Evolutionary conservation across 2,329 filamentous ascomycete species (phyloP).

Genomic region (Didymellaceae sp.): DNA sequence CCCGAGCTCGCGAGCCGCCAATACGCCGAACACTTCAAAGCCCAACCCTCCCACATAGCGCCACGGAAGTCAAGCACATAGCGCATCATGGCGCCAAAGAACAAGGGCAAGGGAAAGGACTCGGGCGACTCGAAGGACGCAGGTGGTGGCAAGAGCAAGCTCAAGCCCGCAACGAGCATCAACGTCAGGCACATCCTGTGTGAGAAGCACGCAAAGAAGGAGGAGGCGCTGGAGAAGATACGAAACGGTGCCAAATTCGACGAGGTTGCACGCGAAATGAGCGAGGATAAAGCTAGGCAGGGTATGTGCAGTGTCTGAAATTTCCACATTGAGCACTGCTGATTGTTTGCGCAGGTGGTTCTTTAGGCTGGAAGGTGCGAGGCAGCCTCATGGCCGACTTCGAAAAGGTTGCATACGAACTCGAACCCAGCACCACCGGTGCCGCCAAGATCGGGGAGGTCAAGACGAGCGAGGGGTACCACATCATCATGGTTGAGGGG

Average conservation of each 20-base stretch:
- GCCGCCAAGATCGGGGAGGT: constrained; percentile 72
- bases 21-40: background rate
- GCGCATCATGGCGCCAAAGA: constrained; percentile 34
- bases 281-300: constrained; percentile 77
- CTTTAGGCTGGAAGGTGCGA: constrained; percentile 75
- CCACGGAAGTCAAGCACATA: background rate
- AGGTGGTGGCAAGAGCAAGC: constrained; percentile 51
- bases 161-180: constrained; percentile 71
- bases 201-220: constrained; percentile 78
- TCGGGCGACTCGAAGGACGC: constrained; percentile 42
- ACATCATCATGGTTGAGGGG: constrained; percentile 79
- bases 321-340: background rate
- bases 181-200: constrained; percentile 78
- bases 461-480: constrained; percentile 79
- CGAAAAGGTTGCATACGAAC: constrained; percentile 72
- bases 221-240: constrained; percentile 74
- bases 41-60: background rate
- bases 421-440: constrained; percentile 69
- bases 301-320: constrained; percentile 22
- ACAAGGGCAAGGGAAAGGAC: constrained; percentile 38
- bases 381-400: constrained; percentile 72
- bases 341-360: constrained; percentile 59
- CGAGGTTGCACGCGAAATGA: constrained; percentile 73
- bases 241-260: constrained; percentile 74
- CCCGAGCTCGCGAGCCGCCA: background rate